These are phyloP conservation scores for Fusarium acutatum DNA, from an alignment of 2,329 filamentous ascomycete species.

Conservation along the genomic window DNA sequence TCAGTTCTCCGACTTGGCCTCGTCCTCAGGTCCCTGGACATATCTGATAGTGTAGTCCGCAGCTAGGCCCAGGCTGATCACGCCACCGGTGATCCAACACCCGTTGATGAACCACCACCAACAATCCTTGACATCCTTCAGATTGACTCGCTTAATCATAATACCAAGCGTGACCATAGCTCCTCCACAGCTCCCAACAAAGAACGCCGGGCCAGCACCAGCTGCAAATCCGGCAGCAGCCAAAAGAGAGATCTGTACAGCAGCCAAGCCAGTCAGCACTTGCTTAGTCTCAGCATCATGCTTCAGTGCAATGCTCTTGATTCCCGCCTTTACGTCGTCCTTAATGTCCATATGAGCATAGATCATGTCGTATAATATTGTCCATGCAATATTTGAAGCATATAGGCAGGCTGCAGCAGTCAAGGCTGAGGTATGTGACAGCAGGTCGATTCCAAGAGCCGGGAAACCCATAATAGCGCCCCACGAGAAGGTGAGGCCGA, in stretches of 20 bases:
- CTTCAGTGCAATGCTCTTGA: slow-evolving; percentile 86
- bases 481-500: slow-evolving; percentile 89
- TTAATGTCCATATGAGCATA: slow-evolving; percentile 93
- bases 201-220: slow-evolving; percentile 75
- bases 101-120: slow-evolving; percentile 83
- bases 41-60: slow-evolving; percentile 67
- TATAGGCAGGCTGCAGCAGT: slow-evolving; percentile 76
- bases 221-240: slow-evolving; percentile 73
- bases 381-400: slow-evolving; percentile 84
- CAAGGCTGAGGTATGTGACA: slow-evolving; percentile 69
- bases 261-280: slow-evolving; percentile 75
- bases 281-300: slow-evolving; percentile 81
- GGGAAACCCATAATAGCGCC: slow-evolving; percentile 89
- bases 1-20: slow-evolving; percentile 15
- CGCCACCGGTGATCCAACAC: slow-evolving; percentile 73
- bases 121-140: slow-evolving; percentile 72
- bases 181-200: slow-evolving; percentile 72
- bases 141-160: slow-evolving; percentile 74
- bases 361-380: slow-evolving; percentile 89
- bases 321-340: slow-evolving; percentile 85
- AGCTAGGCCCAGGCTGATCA: slow-evolving; percentile 66
- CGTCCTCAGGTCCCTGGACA: slow-evolving; percentile 40
- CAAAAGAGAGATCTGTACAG: slow-evolving; percentile 74
- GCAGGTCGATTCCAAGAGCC: slow-evolving; percentile 79
- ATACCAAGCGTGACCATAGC: slow-evolving; percentile 66